Base-by-base conservation (phyloP, 257 asterid species). In the Solanum sparsipilum region DNA sequence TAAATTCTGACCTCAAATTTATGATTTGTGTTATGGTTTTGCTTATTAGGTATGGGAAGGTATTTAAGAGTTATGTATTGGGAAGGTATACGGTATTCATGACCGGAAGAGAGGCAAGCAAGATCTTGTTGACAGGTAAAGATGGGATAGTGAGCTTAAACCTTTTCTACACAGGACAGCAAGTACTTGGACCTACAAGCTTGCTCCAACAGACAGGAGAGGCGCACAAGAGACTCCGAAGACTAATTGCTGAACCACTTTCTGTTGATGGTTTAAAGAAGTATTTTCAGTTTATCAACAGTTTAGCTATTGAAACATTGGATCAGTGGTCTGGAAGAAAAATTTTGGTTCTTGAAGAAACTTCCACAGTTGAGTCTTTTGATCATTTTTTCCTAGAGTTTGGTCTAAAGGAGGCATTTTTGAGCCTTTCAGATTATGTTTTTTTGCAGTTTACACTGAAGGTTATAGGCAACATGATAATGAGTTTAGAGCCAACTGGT, bases 391-490 rank as follows among this genome's bases (percentile, higher is more conserved):
- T 35, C 16, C 1, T 27, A 48, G 41, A 36, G 65, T 11, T 34
- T 39, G 13, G 31, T 83, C 72, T 85, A 38, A 87, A 65, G 35
- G 39, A 84, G 84, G 56, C 13, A 39, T 87, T 84, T 65, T 81
- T 87, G 34, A 89, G 65, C 75, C 35, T 79, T 15, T 81, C 56
- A 13, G 58, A 86, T 65, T 12, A 23, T 35, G 12, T 87, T 86
- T 88, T 41, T 81, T 89, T 91, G 93, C 93, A 96, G 98, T 96
- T 96, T 90, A 94, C 97, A 2, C 88, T 96, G 70, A 96, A 96
- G 93, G 98, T 96, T 78, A 96, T 96, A 63, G 96, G 98, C 84
- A 93, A 96, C 91, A 96, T 96, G 97, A 94, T 96, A 86, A 96
- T 96, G 98, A 96, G 98, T 92, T 91, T 96, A 90, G 98, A 93